Evolutionary conservation across 495 filamentous ascomycete species (phyloP), one percentile per base, ranked within the genome.

Genomic region (Tuber magnatum): DNA sequence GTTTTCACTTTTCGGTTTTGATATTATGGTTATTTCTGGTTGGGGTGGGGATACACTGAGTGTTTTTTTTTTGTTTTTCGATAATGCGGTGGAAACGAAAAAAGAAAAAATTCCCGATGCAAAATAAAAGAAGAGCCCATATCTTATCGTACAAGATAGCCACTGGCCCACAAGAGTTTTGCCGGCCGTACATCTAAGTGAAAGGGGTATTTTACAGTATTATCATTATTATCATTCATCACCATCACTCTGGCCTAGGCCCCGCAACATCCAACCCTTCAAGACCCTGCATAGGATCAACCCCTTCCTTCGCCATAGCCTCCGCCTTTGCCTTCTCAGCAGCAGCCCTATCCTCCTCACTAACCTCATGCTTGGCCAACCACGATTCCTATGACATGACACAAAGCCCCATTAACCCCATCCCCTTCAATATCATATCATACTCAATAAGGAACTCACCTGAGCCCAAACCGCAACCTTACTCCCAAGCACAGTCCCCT

Each of bases 381-480:
- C 94, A 99, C 18, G 92, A 92, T 86, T 99, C 95, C 94, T 98
- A 78, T 44, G 12, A 18, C 82, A 81, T 71, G n/a, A n/a, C n/a
- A n/a, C n/a, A n/a, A 48, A 20, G 12, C 48, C 39, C 14, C 40
- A 79, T 81, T 72, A 81, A 72, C 43, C 56, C 41, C 10, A 18
- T 0, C 8, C 38, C 39, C 51, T 43, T 61, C 69, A 28, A 51
- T 14, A 61, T 22, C 10, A 9, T n/a, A 51, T 51, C 38, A 22
- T 22, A 9, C 56, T 71, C 24, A 51, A 71, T 73, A 65, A 68
- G 56, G 76, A 28, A 82, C 89, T 69, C 86, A 97, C 94, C 90
- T 97, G 95, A 84, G 97, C 93, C 95, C 95, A 99, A 75, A 99
- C 88, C 14, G 95, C 96, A n/a, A 91, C 97, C 86, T 93, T 96